Conservation (phyloP, 2,329 filamentous ascomycete species). For the Tolypocladium cylindrosporum region DNA sequence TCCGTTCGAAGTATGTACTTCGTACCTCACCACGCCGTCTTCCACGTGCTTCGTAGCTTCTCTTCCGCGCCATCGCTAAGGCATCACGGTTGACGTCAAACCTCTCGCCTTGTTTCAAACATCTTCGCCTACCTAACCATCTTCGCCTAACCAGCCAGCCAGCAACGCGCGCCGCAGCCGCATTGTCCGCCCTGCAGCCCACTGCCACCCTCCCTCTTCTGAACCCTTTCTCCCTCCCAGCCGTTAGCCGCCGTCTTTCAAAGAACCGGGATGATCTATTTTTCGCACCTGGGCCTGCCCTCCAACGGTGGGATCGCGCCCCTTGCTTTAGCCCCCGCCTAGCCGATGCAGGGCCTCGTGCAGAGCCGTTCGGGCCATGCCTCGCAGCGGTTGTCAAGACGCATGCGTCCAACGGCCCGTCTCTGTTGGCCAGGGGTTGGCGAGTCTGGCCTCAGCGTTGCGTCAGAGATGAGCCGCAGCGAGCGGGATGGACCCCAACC, state of each 20-base stretch:
- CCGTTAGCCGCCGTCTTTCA: neutral
- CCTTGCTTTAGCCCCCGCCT: neutral
- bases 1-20: too few relatives aligned
- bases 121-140: neutral
- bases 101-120: neutral
- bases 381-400: neutral
- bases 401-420: neutral
- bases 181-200: neutral
- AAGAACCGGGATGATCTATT: neutral
- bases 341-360: neutral
- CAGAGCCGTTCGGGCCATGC: neutral
- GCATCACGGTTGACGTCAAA: neutral
- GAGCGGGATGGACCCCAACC: neutral
- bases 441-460: neutral
- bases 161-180: neutral
- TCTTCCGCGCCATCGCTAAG: neutral
- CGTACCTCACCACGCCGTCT: neutral
- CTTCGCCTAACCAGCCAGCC: neutral
- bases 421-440: neutral
- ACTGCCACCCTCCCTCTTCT: too few relatives aligned
- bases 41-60: neutral
- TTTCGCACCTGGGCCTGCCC: neutral
- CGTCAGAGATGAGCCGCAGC: neutral
- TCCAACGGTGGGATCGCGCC: neutral
- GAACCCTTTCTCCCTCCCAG: neutral